phyloP scores from a whole-genome alignment of 2,329 filamentous ascomycete species.

The Kalmusia sp. region DNA sequence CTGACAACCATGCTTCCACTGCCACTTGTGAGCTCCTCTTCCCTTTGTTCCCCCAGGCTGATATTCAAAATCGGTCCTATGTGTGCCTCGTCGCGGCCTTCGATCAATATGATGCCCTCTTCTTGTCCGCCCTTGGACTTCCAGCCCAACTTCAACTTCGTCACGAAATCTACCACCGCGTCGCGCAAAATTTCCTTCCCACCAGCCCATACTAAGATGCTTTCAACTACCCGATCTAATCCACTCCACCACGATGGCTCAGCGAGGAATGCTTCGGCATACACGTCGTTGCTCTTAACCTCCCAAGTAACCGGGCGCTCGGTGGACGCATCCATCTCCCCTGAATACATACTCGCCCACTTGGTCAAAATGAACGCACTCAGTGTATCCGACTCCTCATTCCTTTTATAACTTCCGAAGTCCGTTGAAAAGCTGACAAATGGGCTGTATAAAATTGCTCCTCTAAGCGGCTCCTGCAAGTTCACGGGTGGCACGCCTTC shows the following conservation, averaged over 20 bases:
- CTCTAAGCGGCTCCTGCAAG: not conserved
- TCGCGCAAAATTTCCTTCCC: constrained; percentile 9
- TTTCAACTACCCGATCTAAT: not conserved
- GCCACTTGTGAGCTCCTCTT: constrained; percentile 32
- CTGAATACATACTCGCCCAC: constrained; percentile 2
- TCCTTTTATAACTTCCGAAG: not conserved
- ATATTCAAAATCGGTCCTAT: constrained; percentile 43
- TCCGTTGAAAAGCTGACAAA: constrained; percentile 3
- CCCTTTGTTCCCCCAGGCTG: constrained; percentile 27
- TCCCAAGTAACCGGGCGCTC: not conserved
- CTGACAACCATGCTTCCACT: constrained; percentile 38
- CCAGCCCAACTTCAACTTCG: constrained; percentile 49
- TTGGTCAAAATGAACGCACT: not conserved
- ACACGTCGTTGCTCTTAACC: not conserved
- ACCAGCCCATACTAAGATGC: constrained; percentile 3
- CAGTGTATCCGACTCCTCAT: constrained; percentile 1
- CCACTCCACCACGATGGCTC: constrained; percentile 1
- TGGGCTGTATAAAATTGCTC: constrained; percentile 5
- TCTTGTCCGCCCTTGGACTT: constrained; percentile 4
- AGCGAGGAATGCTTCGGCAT: not conserved
- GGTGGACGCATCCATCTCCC: not conserved
- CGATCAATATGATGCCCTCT: constrained; percentile 27
- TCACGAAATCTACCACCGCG: constrained; percentile 1
- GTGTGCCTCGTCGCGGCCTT: constrained; percentile 35
- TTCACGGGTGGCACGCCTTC: not conserved